Evolutionary conservation across 2,329 filamentous ascomycete species (phyloP).

Genomic region (Coniochaeta sp.): DNA sequence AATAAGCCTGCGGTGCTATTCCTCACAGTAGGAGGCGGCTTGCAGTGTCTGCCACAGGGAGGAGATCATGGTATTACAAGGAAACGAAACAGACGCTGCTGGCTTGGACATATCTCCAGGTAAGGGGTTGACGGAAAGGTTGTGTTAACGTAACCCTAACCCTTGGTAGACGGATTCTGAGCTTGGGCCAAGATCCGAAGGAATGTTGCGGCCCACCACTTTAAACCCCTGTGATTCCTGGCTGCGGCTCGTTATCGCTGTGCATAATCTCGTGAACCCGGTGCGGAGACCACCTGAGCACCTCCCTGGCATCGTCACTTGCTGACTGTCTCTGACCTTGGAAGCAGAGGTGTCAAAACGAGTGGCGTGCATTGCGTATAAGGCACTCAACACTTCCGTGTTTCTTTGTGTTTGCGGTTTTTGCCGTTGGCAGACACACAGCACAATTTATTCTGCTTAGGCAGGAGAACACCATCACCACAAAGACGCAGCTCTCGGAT

Average conservation of each 20-base stretch:
- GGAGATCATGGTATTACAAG: no score
- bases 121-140: no score
- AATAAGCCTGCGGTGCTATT: neutral
- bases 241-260: conserved; percentile 1
- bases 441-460: neutral
- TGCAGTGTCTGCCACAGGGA: no score
- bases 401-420: neutral
- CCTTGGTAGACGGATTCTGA: neutral
- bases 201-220: neutral
- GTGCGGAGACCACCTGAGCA: neutral
- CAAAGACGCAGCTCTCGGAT: neutral
- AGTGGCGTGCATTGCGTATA: neutral
- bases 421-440: neutral
- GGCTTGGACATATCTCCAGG: no score
- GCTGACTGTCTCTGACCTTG: neutral
- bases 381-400: neutral
- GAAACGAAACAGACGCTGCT: no score
- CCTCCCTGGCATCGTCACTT: neutral
- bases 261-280: conserved; percentile 3
- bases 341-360: neutral
- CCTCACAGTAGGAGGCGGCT: neutral
- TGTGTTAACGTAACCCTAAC: neutral
- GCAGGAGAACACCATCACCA: neutral
- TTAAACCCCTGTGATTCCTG: neutral
- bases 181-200: neutral